Conservation (phyloP, 768 basidiomycete genomes). For the Mycena chlorophos region DNA sequence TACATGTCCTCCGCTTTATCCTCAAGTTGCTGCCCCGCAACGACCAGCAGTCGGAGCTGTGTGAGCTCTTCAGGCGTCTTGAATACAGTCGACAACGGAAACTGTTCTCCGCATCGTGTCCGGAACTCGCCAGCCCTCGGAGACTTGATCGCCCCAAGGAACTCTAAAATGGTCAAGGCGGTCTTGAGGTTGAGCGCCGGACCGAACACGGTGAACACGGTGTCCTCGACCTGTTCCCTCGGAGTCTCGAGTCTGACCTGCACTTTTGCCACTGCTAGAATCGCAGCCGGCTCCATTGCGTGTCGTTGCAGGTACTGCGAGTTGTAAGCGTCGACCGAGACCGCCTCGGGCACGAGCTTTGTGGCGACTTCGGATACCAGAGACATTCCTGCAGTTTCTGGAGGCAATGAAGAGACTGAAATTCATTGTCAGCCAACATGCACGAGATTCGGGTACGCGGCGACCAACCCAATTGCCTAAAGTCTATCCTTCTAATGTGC, state of each 20-base stretch:
- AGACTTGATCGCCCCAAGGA: conserved; percentile 53
- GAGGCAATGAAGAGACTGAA: conserved; percentile 46
- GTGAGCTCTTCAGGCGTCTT: conserved; percentile 30
- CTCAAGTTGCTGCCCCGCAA: neutral
- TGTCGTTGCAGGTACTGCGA: conserved; percentile 73
- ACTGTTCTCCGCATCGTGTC: conserved; percentile 49
- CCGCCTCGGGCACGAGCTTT: conserved; percentile 54
- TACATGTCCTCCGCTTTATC: neutral
- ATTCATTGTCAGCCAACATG: neutral
- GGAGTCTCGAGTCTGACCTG: conserved; percentile 47
- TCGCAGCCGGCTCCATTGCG: conserved; percentile 46
- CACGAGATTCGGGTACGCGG: neutral
- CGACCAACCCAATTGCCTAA: conserved; percentile 53
- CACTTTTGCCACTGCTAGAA: conserved; percentile 67
- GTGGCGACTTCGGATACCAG: conserved; percentile 50
- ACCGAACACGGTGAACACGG: conserved; percentile 50
- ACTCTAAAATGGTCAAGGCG: conserved; percentile 47
- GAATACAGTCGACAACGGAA: conserved; percentile 68
- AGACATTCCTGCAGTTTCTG: conserved; percentile 47
- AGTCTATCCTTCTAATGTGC: conserved; percentile 68
- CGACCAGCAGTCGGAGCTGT: neutral
- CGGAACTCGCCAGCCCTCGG: conserved; percentile 63
- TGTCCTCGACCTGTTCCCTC: conserved; percentile 59
- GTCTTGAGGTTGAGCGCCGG: conserved; percentile 53
- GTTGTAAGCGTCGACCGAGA: conserved; percentile 68